A percentile compares a stretch with the other conserved stretches of the same genome.
These are phyloP conservation scores for Solanum clarkiae DNA, from an alignment of 257 asterid species.

Conservation along the genomic window DNA sequence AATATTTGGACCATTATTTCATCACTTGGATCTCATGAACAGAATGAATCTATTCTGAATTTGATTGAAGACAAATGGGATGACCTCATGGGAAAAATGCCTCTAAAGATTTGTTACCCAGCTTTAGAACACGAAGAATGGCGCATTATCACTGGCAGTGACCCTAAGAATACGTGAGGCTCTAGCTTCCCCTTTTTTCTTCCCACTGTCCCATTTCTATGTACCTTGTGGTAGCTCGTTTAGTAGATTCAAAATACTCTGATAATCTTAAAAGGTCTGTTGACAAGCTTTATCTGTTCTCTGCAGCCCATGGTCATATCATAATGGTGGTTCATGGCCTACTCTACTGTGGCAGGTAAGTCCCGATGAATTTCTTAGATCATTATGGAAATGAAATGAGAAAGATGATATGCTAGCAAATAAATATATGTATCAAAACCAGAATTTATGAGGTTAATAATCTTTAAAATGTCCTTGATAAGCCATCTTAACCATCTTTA, in stretches of 20 bases:
- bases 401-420: background rate
- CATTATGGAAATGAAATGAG: background rate
- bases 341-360: conserved; percentile 40
- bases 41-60: conserved; percentile 23
- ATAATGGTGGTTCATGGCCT: conserved; percentile 38
- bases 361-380: background rate
- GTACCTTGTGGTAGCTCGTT: background rate
- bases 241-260: background rate
- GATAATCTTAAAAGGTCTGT: background rate
- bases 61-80: conserved; percentile 30
- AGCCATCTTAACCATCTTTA: background rate
- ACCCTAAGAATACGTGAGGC: conserved; percentile 38
- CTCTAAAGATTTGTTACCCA: conserved; percentile 33
- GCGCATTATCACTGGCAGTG: conserved; percentile 34
- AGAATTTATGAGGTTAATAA: background rate
- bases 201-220: background rate
- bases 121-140: conserved; percentile 31
- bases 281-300: background rate
- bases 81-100: conserved; percentile 27
- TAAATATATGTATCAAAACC: background rate
- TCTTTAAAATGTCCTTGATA: background rate
- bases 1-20: conserved; percentile 32
- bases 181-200: background rate
- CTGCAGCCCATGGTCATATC: conserved; percentile 36
- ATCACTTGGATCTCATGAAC: conserved; percentile 19